phyloP scores from a whole-genome alignment of 2,329 filamentous ascomycete genomes.

The Ceratocystis cubensis region DNA sequence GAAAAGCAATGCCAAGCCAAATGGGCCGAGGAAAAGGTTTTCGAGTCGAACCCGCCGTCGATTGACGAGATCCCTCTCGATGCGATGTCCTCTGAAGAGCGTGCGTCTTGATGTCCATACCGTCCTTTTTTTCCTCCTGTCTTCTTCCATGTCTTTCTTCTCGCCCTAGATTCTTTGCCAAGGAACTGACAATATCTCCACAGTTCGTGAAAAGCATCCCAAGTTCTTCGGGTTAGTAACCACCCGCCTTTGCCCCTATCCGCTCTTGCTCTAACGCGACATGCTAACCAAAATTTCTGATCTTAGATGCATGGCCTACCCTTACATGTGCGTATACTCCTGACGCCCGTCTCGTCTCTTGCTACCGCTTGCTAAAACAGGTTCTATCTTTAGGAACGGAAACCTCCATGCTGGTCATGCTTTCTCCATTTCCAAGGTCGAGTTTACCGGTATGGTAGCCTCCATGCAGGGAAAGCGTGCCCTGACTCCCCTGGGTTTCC shows the following conservation, averaged over 20 bases:
- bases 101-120: slow-evolving; percentile 7
- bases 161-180: background rate
- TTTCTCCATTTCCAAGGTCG: slow-evolving; percentile 84
- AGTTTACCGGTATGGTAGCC: slow-evolving; percentile 77
- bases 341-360: background rate
- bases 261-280: background rate
- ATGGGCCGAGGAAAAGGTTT: slow-evolving; percentile 65
- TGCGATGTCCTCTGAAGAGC: slow-evolving; percentile 58
- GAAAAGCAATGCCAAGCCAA: slow-evolving; percentile 65
- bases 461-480: slow-evolving; percentile 82
- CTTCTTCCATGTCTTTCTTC: background rate
- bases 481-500: slow-evolving; percentile 86
- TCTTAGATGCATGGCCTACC: slow-evolving; percentile 31
- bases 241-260: background rate
- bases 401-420: slow-evolving; percentile 81
- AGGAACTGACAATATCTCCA: background rate
- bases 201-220: slow-evolving; percentile 61
- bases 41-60: slow-evolving; percentile 75
- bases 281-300: background rate
- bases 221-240: slow-evolving; percentile 68
- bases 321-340: slow-evolving; percentile 27
- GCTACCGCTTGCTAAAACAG: background rate
- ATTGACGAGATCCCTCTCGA: slow-evolving; percentile 63
- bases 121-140: background rate
- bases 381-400: slow-evolving; percentile 48